Evolutionary conservation across 1,284 basidiomycete species (phyloP).

Genomic region (Fomitopsis schrenkii): DNA sequence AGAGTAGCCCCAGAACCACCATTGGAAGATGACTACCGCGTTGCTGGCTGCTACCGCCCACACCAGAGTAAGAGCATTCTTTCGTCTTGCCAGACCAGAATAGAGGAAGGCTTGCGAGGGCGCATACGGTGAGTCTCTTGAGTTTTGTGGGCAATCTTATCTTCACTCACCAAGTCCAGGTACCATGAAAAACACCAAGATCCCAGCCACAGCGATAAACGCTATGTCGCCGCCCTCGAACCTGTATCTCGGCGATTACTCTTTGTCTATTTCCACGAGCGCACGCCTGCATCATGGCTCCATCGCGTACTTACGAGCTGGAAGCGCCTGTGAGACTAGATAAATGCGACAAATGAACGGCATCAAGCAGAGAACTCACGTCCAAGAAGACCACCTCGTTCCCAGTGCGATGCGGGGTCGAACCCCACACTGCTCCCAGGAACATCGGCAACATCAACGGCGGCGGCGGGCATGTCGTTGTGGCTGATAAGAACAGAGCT

Average conservation of each 20-base stretch:
- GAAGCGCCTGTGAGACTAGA: not conserved
- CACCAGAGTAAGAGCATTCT: conserved; percentile 64
- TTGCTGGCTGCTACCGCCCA: conserved; percentile 71
- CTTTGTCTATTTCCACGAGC: not conserved
- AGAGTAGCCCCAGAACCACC: conserved; percentile 86
- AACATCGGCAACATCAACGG: not conserved
- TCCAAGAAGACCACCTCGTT: not conserved
- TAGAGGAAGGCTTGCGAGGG: conserved; percentile 69
- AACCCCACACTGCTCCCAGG: not conserved
- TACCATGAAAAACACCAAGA: conserved; percentile 80
- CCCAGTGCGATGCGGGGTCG: not conserved
- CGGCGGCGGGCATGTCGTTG: not conserved
- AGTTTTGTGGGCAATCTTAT: not conserved
- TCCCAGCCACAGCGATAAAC: conserved; percentile 76
- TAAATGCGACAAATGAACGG: not conserved
- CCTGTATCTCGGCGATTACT: conserved; percentile 14
- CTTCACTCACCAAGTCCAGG: conserved; percentile 57
- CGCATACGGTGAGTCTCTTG: not conserved
- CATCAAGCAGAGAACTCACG: not conserved
- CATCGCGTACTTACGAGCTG: conserved; percentile 1
- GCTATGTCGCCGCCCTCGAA: conserved; percentile 72
- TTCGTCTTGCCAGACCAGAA: conserved; percentile 80
- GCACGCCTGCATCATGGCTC: not conserved
- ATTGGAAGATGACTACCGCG: conserved; percentile 84
- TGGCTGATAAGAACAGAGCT: not conserved